A percentile compares a stretch with the other conserved stretches of the same genome.
Conservation (phyloP, 2,329 filamentous ascomycete genomes). For the Microsporum canis region DNA sequence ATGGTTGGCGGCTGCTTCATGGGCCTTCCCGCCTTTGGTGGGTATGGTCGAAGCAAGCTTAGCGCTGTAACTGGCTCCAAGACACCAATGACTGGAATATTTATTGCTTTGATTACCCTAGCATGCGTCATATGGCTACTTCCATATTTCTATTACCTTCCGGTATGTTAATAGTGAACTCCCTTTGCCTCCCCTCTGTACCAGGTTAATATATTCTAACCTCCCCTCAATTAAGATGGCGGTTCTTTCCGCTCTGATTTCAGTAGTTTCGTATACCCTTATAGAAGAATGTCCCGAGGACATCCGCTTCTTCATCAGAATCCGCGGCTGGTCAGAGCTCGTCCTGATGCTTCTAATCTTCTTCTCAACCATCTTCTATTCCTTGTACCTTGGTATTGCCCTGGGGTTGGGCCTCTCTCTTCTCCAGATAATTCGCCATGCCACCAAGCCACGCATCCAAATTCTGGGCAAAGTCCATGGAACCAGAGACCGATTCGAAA, state of each 20-base stretch:
- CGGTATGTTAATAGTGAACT: slow-evolving; percentile 47
- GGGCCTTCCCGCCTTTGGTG: slow-evolving; percentile 85
- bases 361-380: slow-evolving; percentile 86
- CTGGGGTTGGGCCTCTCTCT: slow-evolving; percentile 86
- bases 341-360: slow-evolving; percentile 84
- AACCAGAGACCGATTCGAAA: slow-evolving; percentile 66
- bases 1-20: slow-evolving; percentile 86
- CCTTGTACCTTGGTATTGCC: slow-evolving; percentile 82
- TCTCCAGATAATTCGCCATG: slow-evolving; percentile 78
- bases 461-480: slow-evolving; percentile 84
- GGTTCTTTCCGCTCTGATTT: slow-evolving; percentile 86
- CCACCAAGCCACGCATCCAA: slow-evolving; percentile 85
- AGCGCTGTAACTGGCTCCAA: slow-evolving; percentile 84
- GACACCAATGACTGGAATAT: slow-evolving; percentile 85
- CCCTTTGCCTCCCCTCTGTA: not conserved
- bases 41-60: slow-evolving; percentile 91
- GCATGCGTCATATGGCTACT: slow-evolving; percentile 70
- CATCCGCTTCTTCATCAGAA: slow-evolving; percentile 74
- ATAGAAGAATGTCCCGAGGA: slow-evolving; percentile 94
- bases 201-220: not conserved
- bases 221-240: slow-evolving; percentile 54
- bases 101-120: slow-evolving; percentile 72
- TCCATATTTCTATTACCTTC: slow-evolving; percentile 88
- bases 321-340: slow-evolving; percentile 77
- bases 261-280: slow-evolving; percentile 84